Evolutionary conservation across 495 filamentous ascomycete species (phyloP).

Genomic region (Penicillium alfredii): DNA sequence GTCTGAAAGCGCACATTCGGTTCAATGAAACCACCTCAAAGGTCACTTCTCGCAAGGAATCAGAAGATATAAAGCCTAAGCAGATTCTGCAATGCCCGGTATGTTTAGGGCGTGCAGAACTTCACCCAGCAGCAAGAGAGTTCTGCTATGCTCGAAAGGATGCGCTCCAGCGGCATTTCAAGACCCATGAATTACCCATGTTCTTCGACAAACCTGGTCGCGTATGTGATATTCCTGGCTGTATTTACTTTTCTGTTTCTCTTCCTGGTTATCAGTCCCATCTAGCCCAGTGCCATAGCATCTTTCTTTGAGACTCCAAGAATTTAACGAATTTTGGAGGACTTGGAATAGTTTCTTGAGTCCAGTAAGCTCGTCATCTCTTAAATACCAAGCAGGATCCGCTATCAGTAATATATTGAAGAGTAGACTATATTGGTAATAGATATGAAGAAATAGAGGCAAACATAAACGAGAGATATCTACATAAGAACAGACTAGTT

Average conservation of each 20-base stretch:
- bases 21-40: conserved; percentile 1
- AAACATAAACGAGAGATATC: no score
- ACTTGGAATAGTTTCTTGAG: no score
- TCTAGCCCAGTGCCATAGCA: conserved; percentile 7
- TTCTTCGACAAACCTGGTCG: conserved; percentile 8
- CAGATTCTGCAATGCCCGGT: conserved; percentile 6
- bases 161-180: conserved; percentile 6
- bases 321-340: no score
- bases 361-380: no score
- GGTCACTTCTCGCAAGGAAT: conserved; percentile 1
- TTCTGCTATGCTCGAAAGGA: conserved; percentile 9
- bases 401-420: no score
- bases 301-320: conserved; percentile 3
- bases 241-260: conserved; percentile 1
- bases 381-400: no score
- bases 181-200: conserved; percentile 6
- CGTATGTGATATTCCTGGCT: conserved; percentile 6
- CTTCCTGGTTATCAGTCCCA: conserved; percentile 5
- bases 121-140: conserved; percentile 4
- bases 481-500: no score
- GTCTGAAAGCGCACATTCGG: conserved; percentile 1
- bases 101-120: conserved; percentile 4
- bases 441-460: no score
- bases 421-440: no score
- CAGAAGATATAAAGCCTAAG: conserved; percentile 1